phyloP scores from a whole-genome alignment of 306 rosid species.

The Gastrolobium villosum region DNA sequence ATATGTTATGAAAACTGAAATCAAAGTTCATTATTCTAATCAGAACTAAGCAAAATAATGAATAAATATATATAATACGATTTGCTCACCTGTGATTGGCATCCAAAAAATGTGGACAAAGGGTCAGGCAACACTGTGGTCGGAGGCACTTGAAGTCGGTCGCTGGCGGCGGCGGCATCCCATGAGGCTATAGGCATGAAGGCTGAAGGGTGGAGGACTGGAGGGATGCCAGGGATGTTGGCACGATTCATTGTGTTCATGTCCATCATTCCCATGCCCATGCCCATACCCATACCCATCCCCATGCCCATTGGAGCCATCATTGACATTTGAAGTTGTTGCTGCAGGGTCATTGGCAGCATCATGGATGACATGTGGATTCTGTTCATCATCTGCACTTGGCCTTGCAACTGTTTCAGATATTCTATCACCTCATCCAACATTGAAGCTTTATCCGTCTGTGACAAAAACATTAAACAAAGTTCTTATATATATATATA shows the following conservation, averaged over 20 bases:
- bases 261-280: conserved; percentile 73
- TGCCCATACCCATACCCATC: conserved; percentile 65
- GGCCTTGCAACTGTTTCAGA: conserved; percentile 92
- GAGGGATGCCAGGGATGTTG: conserved; percentile 66
- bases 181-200: conserved; percentile 80
- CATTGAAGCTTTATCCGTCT: conserved; percentile 97
- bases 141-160: conserved; percentile 58
- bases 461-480: not conserved
- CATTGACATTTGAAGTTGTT: conserved; percentile 88
- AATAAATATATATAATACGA: not conserved
- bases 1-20: not conserved
- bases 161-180: conserved; percentile 61
- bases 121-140: conserved; percentile 61
- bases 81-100: conserved; percentile 76
- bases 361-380: conserved; percentile 78
- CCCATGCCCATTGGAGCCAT: conserved; percentile 79
- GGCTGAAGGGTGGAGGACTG: conserved; percentile 70
- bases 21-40: not conserved
- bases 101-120: conserved; percentile 68
- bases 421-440: conserved; percentile 95
- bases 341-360: conserved; percentile 84
- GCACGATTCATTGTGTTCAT: conserved; percentile 62
- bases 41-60: not conserved
- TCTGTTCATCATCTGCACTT: conserved; percentile 79
- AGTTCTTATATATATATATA: not conserved